phyloP scores from a whole-genome alignment of 2,329 filamentous ascomycete species.

The Alternaria sp. region DNA sequence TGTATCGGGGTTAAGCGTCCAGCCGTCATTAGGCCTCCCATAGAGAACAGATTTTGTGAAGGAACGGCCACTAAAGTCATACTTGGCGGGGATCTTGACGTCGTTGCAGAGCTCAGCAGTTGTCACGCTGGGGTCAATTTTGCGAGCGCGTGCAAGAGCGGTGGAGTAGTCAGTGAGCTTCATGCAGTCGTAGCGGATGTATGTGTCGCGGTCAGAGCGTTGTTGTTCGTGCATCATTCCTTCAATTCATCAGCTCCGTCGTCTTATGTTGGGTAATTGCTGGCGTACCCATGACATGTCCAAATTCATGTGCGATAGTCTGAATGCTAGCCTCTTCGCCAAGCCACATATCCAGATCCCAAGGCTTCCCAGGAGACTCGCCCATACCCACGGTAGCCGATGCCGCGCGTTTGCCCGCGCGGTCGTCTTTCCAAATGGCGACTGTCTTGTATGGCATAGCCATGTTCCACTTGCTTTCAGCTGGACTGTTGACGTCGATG shows the following conservation, averaged over 20 bases:
- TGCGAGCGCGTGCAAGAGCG: conserved; percentile 2
- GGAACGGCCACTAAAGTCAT: conserved; percentile 1
- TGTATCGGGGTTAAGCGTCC: neutral
- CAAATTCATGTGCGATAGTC: conserved; percentile 2
- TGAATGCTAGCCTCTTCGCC: neutral
- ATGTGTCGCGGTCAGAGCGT: conserved; percentile 1
- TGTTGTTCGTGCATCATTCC: conserved; percentile 5
- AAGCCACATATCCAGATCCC: conserved; percentile 3
- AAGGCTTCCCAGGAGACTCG: conserved; percentile 1
- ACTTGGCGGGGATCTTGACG: neutral
- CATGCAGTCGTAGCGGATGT: neutral
- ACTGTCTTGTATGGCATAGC: conserved; percentile 5
- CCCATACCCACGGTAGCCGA: conserved; percentile 2
- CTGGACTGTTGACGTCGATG: conserved; percentile 5
- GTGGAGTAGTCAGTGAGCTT: conserved; percentile 5
- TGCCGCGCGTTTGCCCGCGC: conserved; percentile 1
- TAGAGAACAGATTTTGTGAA: conserved; percentile 1
- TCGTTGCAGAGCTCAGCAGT: conserved; percentile 1
- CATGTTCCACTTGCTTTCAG: conserved; percentile 2
- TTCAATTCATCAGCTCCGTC: neutral
- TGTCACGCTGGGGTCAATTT: neutral
- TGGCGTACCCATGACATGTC: conserved; percentile 2
- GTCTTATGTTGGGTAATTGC: too few species aligned
- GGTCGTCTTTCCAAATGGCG: conserved; percentile 1
- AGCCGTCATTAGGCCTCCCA: neutral